Conservation (phyloP, 345 rosid species). For the Eucalyptus tenuipes region DNA sequence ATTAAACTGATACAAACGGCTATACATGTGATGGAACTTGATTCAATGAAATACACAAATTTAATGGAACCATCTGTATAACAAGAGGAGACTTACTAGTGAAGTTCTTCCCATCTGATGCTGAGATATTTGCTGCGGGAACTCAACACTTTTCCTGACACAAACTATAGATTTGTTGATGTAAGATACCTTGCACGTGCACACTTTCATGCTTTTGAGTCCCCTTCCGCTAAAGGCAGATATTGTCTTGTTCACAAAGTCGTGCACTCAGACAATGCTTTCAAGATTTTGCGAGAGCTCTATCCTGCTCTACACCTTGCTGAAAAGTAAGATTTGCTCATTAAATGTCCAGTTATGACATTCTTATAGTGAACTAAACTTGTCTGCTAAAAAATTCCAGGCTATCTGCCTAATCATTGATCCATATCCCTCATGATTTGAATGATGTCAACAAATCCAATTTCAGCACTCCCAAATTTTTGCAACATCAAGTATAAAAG, state of each 20-base stretch:
- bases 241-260: conserved; percentile 14
- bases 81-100: background rate
- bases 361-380: background rate
- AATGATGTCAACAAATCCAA: background rate
- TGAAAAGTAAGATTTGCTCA: conserved; percentile 2
- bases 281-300: background rate
- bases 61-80: background rate
- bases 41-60: background rate
- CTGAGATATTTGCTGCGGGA: conserved; percentile 1
- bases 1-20: background rate
- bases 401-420: background rate
- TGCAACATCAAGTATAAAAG: background rate
- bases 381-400: background rate
- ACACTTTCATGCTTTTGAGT: conserved; percentile 38
- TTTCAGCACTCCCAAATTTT: background rate
- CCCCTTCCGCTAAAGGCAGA: conserved; percentile 31
- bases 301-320: conserved; percentile 2
- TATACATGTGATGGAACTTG: background rate
- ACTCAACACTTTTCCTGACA: background rate
- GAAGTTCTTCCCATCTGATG: background rate
- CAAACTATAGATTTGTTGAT: conserved; percentile 20
- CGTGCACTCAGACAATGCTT: background rate
- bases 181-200: conserved; percentile 45
- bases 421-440: background rate
- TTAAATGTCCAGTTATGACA: background rate